Conservation (phyloP, 352 stramenopile genomes). For the Globisporangium heterothallicum region DNA sequence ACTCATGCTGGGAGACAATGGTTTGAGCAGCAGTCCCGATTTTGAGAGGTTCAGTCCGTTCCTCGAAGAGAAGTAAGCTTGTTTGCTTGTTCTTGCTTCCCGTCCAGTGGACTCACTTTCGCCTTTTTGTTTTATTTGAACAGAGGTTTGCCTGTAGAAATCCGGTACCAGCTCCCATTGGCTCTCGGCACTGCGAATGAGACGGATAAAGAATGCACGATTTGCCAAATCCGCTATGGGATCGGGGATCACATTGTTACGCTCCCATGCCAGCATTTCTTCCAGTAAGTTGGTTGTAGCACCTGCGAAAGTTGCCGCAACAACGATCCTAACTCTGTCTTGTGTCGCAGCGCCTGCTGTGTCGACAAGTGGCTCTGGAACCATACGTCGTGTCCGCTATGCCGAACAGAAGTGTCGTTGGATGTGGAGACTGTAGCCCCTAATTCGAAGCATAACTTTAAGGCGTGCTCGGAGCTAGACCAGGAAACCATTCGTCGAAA, state of each 20-base stretch:
- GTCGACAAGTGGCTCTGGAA: slow-evolving; percentile 85
- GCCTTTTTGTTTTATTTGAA: slow-evolving; percentile 3
- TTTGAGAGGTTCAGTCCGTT: slow-evolving; percentile 64
- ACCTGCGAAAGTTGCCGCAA: background rate
- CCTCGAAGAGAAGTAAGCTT: slow-evolving; percentile 61
- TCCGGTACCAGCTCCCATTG: slow-evolving; percentile 78
- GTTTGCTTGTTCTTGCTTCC: background rate
- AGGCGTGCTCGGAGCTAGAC: slow-evolving; percentile 60
- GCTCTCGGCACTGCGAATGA: slow-evolving; percentile 73
- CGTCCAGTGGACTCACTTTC: background rate
- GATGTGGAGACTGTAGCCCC: slow-evolving; percentile 32
- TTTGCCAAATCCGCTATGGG: slow-evolving; percentile 78
- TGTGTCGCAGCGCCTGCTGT: slow-evolving; percentile 57
- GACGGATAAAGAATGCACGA: slow-evolving; percentile 80
- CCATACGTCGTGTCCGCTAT: slow-evolving; percentile 81
- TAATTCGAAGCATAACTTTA: slow-evolving; percentile 72
- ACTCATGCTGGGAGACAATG: slow-evolving; percentile 46
- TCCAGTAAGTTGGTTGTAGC: slow-evolving; percentile 52
- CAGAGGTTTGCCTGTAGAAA: slow-evolving; percentile 68
- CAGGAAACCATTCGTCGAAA: slow-evolving; percentile 69
- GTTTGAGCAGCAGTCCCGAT: slow-evolving; percentile 64
- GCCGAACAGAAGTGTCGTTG: slow-evolving; percentile 68
- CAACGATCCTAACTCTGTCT: too few species aligned
- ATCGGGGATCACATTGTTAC: slow-evolving; percentile 84
- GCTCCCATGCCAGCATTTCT: slow-evolving; percentile 81